Base-by-base conservation (phyloP, 2,329 filamentous ascomycete species). In the Epichloe bromicola region DNA sequence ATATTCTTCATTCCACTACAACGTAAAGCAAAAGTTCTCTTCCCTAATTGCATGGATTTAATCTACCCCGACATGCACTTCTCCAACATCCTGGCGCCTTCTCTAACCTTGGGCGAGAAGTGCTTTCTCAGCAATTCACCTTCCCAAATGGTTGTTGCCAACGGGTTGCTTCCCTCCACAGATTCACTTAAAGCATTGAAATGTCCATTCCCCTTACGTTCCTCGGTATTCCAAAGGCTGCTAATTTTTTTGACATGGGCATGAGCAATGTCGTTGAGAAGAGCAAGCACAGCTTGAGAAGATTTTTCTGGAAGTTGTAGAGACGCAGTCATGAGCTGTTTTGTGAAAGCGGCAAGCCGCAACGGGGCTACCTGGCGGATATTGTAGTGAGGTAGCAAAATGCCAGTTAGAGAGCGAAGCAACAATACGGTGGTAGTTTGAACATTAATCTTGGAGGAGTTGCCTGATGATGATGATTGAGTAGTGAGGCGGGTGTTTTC, bases 381-480 rank as follows among this genome's bases (percentile, higher is more conserved):
- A 66, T 85, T 79, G 69, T 84, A 80, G 45, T 80, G 71, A 1
- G 91, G 88, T 0, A 95, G 75, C 19, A 98, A 80, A 34, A 90
- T 80, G 2, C 85, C 84, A 5, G 87, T 86, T 5, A 98, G 75
- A 48, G 88, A 93, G 56, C 90, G 86, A 54, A 97, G 78, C 49
- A 98, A 80, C 26, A 98, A 82, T 17, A 96, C 89, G 2, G 90
- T 93, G 0, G 90, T 95, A 0, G 93, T 98, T 62, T 95, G 86
- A 51, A 96, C 82, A 70, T 98, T 97, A 70, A 98, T 82, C 66
- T 86, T 93, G 60, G 72, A 74, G 30, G 70, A 11, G 30, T 30
- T 60, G 39, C 73, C 65, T 41, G 69, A 69, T 20, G 42, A 61
- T 50, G 70, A 60, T 53, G 65, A 56, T 20, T 15, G 57, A 19